Base-by-base conservation (phyloP, 2,329 filamentous ascomycete species). In the Beauveria sp. region DNA sequence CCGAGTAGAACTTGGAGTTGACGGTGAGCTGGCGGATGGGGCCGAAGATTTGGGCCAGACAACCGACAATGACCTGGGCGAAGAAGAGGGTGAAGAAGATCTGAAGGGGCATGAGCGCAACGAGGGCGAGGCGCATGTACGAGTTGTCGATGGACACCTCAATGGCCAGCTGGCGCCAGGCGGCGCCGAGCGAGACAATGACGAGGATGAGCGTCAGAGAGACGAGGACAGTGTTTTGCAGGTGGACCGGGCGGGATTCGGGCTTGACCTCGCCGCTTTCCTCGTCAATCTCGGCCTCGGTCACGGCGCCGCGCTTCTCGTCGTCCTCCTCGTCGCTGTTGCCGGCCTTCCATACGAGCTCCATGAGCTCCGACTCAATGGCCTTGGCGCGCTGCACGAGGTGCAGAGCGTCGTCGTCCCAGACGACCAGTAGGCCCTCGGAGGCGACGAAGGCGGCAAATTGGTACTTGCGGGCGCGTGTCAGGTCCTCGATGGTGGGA, bases 81-180 rank as follows among this genome's bases (percentile, higher is more conserved):
- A 93, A 92, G 77, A 93, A 91, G 67, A 92, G 80, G 2, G 89
- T 90, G 76, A 92, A 91, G 79, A 92, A 91, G 62, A 91, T 79
- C 70, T 91, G 88, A 37, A 92, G 76, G 0, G 89, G 89, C 20
- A 84, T 84, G 43, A 92, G 75, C 3, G 79, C 79, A 12, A 91
- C 69, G 63, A 92, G 83, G 1, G 81, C 85, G 30, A 91, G 74
- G 1, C 89, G 86, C 22, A 77, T 73, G 68, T 82, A 90, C 63
- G 75, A 80, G 44, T 79, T 74, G 68, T 92, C 89, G 43, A 89
- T 82, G 2, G 81, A 80, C 14, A 86, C 79, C 71, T 91, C 85
- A 61, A 89, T 84, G 40, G 86, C 86, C 59, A 92, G 77, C 70
- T 88, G 80, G 58, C 88, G 81, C 75, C 84, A 88, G 54, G 87